Evolutionary conservation across 2,329 filamentous ascomycete species (phyloP).

Genomic region (Talaromyces albobiverticillius): DNA sequence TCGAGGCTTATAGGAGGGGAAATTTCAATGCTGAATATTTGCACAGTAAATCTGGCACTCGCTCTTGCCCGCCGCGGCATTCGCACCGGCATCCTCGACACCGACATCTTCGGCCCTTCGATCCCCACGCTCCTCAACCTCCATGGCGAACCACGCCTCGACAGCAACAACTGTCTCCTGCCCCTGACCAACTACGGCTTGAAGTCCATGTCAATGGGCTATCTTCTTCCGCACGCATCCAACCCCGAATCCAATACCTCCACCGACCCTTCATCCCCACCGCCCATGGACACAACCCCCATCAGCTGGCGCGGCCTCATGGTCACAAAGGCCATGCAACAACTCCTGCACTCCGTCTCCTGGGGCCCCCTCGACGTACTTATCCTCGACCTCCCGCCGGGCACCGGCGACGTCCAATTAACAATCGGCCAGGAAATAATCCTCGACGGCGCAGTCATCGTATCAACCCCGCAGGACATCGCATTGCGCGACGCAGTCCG

Average conservation of each 20-base stretch:
- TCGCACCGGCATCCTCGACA: slow-evolving; percentile 83
- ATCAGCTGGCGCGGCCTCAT: slow-evolving; percentile 95
- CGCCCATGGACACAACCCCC: slow-evolving; percentile 57
- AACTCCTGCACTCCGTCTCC: slow-evolving; percentile 90
- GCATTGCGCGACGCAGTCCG: slow-evolving; percentile 89
- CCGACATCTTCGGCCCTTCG: slow-evolving; percentile 94
- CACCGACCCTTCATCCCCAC: slow-evolving; percentile 22
- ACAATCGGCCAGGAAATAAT: slow-evolving; percentile 94
- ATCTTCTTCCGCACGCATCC: slow-evolving; percentile 59
- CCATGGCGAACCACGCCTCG: slow-evolving; percentile 72
- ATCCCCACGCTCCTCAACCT: slow-evolving; percentile 88
- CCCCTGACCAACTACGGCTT: slow-evolving; percentile 92
- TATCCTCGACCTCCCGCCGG: slow-evolving; percentile 86
- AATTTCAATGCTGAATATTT: neutral
- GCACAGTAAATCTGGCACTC: slow-evolving; percentile 75
- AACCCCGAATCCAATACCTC: slow-evolving; percentile 51
- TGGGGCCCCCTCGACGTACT: slow-evolving; percentile 89
- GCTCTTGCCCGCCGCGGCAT: slow-evolving; percentile 80
- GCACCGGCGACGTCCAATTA: slow-evolving; percentile 92
- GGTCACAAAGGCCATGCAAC: slow-evolving; percentile 96
- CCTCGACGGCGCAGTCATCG: slow-evolving; percentile 78
- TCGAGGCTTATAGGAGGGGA: neutral
- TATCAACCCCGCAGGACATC: slow-evolving; percentile 91
- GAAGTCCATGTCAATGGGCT: slow-evolving; percentile 99
- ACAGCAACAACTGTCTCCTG: slow-evolving; percentile 68